Evolutionary conservation across 1,139 yeast species (phyloP), one percentile per base, ranked within the genome.

Genomic region (Yamadazyma epiphylla): DNA sequence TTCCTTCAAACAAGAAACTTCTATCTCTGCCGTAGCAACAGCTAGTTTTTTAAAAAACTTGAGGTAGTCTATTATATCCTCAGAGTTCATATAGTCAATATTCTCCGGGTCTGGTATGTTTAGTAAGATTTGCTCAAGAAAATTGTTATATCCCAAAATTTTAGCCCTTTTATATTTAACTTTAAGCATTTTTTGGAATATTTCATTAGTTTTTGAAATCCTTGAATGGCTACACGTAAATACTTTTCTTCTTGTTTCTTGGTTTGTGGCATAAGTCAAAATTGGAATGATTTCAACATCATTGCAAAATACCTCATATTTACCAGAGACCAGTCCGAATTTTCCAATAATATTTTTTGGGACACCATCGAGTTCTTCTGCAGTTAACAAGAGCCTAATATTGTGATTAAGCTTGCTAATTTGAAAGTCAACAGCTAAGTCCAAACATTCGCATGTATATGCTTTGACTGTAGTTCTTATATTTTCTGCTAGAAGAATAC

Each of bases 61-160:
- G 70, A 48, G 7, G 84, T 95, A 17, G 64, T 73, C 21, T 65
- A 64, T 24, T 80, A 74, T 20, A 61, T 68, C 49, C 83, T 80
- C n/a, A n/a, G n/a, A n/a, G n/a, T n/a, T n/a, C n/a, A n/a, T n/a
- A n/a, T n/a, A n/a, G n/a, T n/a, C n/a, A n/a, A n/a, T n/a, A n/a
- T n/a, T n/a, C n/a, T n/a, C n/a, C n/a, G n/a, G n/a, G 26, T 94
- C 95, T 89, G 85, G 81, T 51, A 87, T 73, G 31, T 77, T 83
- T 41, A 83, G 91, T 40, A 86, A 65, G 14, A 77, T 72, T 47
- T 71, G 83, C 34, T 79, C 82, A 2, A 94, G 76, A 53, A 70
- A 86, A 33, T 73, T 74, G 15, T 70, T 55, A 55, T 81, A 85
- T 8, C 87, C 94, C 46, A 84, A 63, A 12, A 74, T 40, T 31